These are phyloP conservation scores for Micractinium conductrix DNA, from an alignment of 139 green algal genomes.

Conservation along the genomic window DNA sequence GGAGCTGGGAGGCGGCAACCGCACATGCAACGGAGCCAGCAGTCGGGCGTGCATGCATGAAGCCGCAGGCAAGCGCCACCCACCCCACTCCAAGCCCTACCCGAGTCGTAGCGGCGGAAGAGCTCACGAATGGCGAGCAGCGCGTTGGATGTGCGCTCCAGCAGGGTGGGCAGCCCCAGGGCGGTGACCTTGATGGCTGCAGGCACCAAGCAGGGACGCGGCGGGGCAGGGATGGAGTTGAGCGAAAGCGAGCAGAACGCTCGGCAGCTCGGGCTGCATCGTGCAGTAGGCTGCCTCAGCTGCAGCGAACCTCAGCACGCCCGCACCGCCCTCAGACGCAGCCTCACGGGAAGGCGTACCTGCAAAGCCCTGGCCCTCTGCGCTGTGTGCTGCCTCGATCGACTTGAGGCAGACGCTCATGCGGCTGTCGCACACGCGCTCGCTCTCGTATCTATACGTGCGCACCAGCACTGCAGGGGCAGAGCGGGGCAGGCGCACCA, in stretches of 20 bases:
- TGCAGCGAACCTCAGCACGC: too few relatives aligned
- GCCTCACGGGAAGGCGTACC: too few relatives aligned
- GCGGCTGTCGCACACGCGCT: conserved; percentile 74
- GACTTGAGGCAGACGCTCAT: conserved; percentile 67
- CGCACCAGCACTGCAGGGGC: conserved; percentile 49
- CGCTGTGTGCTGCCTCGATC: conserved; percentile 67
- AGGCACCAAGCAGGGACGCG: not conserved
- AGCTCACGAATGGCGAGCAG: conserved; percentile 66
- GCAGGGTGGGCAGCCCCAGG: conserved; percentile 81
- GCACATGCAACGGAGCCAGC: not conserved
- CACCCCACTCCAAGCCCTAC: too few relatives aligned
- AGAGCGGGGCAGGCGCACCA: too few relatives aligned
- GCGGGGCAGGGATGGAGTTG: too few relatives aligned
- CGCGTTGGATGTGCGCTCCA: conserved; percentile 71
- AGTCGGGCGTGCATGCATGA: not conserved
- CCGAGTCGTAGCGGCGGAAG: conserved; percentile 73
- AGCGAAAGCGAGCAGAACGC: too few relatives aligned
- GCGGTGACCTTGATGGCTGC: conserved; percentile 90
- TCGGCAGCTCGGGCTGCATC: too few relatives aligned
- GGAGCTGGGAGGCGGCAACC: not conserved
- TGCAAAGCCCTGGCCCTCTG: conserved; percentile 74
- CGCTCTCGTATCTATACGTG: conserved; percentile 76
- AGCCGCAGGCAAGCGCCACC: not conserved
- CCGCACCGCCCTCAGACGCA: too few relatives aligned
- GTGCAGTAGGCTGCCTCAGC: too few relatives aligned